phyloP scores from a whole-genome alignment of 176 grass and related monocot species.

The Aegilops bicornis region DNA sequence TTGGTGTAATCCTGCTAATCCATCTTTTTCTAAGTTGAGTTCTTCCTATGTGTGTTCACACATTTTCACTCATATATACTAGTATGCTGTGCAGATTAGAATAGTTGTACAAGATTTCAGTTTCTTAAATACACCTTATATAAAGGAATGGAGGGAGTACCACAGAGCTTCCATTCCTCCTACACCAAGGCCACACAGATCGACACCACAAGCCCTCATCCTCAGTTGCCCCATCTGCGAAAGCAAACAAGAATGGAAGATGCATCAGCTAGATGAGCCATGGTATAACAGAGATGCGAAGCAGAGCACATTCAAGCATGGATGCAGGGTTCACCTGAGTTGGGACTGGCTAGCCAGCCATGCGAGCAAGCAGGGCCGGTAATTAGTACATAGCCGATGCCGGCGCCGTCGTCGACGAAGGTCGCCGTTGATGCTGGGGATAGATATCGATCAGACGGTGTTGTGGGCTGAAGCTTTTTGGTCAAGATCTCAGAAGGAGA shows the following conservation, averaged over 20 bases:
- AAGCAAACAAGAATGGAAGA: background rate
- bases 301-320: background rate
- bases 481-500: too few species aligned
- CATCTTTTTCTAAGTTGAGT: background rate
- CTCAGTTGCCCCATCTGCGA: conserved; percentile 12
- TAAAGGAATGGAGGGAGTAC: too few species aligned
- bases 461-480: too few species aligned
- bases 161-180: too few species aligned
- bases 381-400: conserved; percentile 30
- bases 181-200: background rate
- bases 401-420: background rate
- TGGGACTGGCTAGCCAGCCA: background rate
- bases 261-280: background rate
- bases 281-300: background rate
- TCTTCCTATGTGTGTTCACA: background rate
- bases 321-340: conserved; percentile 21
- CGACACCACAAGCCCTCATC: background rate
- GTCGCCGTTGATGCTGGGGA: conserved; percentile 48
- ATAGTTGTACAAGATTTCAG: too few species aligned
- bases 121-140: too few species aligned
- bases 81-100: too few species aligned
- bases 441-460: too few species aligned
- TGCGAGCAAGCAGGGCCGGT: background rate
- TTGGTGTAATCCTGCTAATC: background rate
- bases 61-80: background rate